Base-by-base conservation (phyloP, 331 rosid species). In the Malus hybrid region DNA sequence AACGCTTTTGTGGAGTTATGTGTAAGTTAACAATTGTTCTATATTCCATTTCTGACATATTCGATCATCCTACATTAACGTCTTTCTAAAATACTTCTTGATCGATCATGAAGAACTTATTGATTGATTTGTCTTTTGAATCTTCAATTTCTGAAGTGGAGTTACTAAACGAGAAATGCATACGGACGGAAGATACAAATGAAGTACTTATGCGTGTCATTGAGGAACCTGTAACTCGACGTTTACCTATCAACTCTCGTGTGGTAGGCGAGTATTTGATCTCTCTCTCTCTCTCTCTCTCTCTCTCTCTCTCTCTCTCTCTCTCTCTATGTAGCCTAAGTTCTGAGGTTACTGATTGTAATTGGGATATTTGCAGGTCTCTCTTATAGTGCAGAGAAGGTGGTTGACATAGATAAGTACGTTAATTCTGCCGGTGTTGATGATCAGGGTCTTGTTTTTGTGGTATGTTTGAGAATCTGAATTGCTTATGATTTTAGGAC, bases 321-420 rank as follows among this genome's bases (percentile, higher is more conserved):
- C 46, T 42, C 13, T 42, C 0, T 42, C 14, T 42, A 10, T 42
- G 14, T 42, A 1, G 48, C 48, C 48, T 42, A 42, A 42, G 14
- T 42, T 42, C 48, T 42, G 14, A 42, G 48, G 57, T 52, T 6
- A 18, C 20, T 52, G 57, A 52, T 52, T 74, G n/a, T 18, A 59
- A 59, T 54, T 28, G 70, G 70, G 63, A 62, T 42, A 52, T 52
- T 6, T 63, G 61, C 32, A 74, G 77, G 78, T 12, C 73, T 81
- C 19, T 81, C 85, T 28, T 60, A 67, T 72, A 39, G 61, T 48
- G 72, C 70, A 62, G 69, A 81, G 73, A 81, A 65, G 78, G 54
- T 67, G 74, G 84, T 81, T 66, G 74, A 76, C 20, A 46, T 81
- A 59, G 62, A 71, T 29, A 27, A 66, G 28, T 76, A 46, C 33